Conservation (phyloP, 176 grass and related monocot species). For the Ensete ventricosum region DNA sequence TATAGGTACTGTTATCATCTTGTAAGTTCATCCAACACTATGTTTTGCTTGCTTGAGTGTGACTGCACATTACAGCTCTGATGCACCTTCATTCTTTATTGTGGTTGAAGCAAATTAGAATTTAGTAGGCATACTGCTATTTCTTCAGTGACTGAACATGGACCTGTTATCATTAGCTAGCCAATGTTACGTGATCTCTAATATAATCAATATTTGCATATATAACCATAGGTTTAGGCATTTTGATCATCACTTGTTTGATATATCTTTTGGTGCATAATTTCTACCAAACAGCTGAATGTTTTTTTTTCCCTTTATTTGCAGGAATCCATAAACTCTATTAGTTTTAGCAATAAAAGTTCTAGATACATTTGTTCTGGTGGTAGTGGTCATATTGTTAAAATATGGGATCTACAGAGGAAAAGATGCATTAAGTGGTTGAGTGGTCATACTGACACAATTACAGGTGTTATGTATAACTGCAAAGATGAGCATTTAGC, state of each 20-base stretch:
- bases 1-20: not conserved
- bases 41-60: not conserved
- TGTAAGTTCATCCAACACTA: not conserved
- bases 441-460: slow-evolving; percentile 75
- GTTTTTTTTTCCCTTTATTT: slow-evolving; percentile 17
- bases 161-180: not conserved
- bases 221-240: not conserved
- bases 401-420: slow-evolving; percentile 92
- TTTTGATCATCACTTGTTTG: not conserved
- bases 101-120: not conserved
- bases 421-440: slow-evolving; percentile 98
- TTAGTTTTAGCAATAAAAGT: slow-evolving; percentile 96
- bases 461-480: slow-evolving; percentile 97
- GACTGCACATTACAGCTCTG: not conserved
- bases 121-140: not conserved
- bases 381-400: slow-evolving; percentile 86
- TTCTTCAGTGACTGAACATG: not conserved
- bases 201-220: not conserved
- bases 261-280: slow-evolving; percentile 14
- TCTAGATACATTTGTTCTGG: slow-evolving; percentile 97
- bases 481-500: slow-evolving; percentile 95
- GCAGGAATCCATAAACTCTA: slow-evolving; percentile 87
- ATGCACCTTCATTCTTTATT: not conserved
- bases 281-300: slow-evolving; percentile 6
- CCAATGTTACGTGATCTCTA: not conserved